Evolutionary conservation across 2,329 filamentous ascomycete species (phyloP).

Genomic region (Saccharata proteae): DNA sequence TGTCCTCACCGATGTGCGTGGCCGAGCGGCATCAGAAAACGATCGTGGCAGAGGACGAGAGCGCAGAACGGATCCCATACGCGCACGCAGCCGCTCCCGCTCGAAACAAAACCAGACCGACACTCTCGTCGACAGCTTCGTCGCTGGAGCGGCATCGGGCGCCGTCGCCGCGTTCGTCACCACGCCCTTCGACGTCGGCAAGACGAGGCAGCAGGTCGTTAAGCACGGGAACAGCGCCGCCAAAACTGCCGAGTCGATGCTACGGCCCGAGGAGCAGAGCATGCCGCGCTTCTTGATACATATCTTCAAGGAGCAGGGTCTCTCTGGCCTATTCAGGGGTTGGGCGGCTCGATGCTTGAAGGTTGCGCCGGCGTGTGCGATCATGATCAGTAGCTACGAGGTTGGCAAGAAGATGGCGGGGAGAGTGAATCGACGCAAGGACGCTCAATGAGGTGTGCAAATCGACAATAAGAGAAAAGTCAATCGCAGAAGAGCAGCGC

Average conservation of each 20-base stretch:
- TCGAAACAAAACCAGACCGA: slow-evolving; percentile 58
- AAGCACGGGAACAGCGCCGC: slow-evolving; percentile 38
- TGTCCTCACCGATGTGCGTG: slow-evolving; percentile 55
- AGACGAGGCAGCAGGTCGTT: slow-evolving; percentile 83
- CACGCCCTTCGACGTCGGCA: slow-evolving; percentile 94
- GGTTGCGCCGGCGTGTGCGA: slow-evolving; percentile 90
- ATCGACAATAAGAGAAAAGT: no score
- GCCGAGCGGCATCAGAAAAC: slow-evolving; percentile 37
- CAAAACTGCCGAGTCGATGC: no score
- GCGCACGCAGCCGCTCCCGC: slow-evolving; percentile 36
- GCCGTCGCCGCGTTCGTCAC: slow-evolving; percentile 78
- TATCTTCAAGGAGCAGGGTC: slow-evolving; percentile 78
- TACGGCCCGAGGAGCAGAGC: slow-evolving; percentile 56
- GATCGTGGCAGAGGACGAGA: slow-evolving; percentile 19
- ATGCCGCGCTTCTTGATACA: slow-evolving; percentile 81
- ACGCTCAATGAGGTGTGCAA: no score
- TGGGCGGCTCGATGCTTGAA: slow-evolving; percentile 89
- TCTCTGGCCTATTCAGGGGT: slow-evolving; percentile 71
- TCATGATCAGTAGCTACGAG: slow-evolving; percentile 99
- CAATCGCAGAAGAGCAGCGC: no score
- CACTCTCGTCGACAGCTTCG: slow-evolving; percentile 80
- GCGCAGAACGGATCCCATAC: slow-evolving; percentile 12
- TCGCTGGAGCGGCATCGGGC: slow-evolving; percentile 73
- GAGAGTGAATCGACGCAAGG: no score
- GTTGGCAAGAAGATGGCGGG: slow-evolving; percentile 82